Conservation (phyloP, 768 basidiomycete genomes). For the Rhodosporidiobolus odoratus region DNA sequence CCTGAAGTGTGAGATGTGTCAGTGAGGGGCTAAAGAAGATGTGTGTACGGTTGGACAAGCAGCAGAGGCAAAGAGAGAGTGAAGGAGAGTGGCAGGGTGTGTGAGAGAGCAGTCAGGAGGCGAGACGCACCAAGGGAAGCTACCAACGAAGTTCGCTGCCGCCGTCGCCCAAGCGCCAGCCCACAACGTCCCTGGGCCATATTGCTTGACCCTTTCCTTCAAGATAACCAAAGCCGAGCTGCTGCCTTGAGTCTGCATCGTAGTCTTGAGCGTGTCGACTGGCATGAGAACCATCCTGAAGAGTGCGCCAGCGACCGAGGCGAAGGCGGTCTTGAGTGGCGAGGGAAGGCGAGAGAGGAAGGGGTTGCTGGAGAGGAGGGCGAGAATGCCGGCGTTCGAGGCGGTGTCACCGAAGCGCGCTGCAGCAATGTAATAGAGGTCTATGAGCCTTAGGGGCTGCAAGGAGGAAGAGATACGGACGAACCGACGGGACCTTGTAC, state of each 20-base stretch:
- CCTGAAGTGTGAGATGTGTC: neutral
- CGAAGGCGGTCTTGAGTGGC: slow-evolving; percentile 70
- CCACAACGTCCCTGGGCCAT: slow-evolving; percentile 38
- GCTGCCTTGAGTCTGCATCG: slow-evolving; percentile 78
- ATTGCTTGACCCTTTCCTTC: slow-evolving; percentile 55
- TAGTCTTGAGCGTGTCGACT: slow-evolving; percentile 55
- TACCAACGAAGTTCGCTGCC: slow-evolving; percentile 74
- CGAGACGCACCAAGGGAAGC: slow-evolving; percentile 18
- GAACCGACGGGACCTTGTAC: slow-evolving; percentile 58
- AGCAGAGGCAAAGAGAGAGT: too few relatives aligned
- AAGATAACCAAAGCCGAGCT: slow-evolving; percentile 53
- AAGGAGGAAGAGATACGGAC: neutral
- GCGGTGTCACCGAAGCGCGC: slow-evolving; percentile 87
- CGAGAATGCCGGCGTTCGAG: slow-evolving; percentile 85
- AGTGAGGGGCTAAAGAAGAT: neutral
- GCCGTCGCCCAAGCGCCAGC: slow-evolving; percentile 50
- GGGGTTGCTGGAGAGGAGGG: slow-evolving; percentile 69
- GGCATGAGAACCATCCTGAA: slow-evolving; percentile 91
- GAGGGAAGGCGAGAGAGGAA: slow-evolving; percentile 62
- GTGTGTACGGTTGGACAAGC: too few relatives aligned
- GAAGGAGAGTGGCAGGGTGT: too few relatives aligned
- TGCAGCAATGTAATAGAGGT: slow-evolving; percentile 37
- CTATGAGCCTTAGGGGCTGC: neutral
- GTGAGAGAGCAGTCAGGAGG: neutral
- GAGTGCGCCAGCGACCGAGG: slow-evolving; percentile 67